Evolutionary conservation across 2,329 filamentous ascomycete species (phyloP), one percentile per base, ranked within the genome.

Genomic region (Xylaria sp.): DNA sequence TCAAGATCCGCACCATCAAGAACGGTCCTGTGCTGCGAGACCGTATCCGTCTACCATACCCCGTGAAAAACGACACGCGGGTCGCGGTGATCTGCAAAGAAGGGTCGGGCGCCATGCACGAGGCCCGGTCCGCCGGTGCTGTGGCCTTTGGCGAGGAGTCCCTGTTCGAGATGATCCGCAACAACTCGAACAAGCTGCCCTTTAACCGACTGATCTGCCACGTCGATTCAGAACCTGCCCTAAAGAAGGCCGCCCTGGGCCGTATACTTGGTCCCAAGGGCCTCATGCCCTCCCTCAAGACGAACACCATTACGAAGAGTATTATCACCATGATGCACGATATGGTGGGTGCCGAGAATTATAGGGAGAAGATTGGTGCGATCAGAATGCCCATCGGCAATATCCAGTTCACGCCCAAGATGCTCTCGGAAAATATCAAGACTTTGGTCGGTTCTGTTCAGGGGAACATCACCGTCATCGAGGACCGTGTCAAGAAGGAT

Each of bases 121-220:
- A 93, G 60, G 96, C 97, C 3, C 86, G 86, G 40, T 86, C 88
- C 10, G 92, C 92, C 0, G 97, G 96, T 63, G 97, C 96, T 17
- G 86, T 90, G 0, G 84, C 95, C 4, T 93, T 94, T 0, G 96
- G 96, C 70, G 92, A 97, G 78, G 92, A 97, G 48, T 88, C 90
- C 2, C 85, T 99, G 4, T 97, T 99, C 78, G 89, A 93, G 62
- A 85, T 89, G 61, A 90, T 99, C 70, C 86, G 84, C 71, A 80
- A 72, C 87, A 90, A 78, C 84, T 28, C 87, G 58, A 94, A 92
- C 49, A 88, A 89, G 46, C 91, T 98, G 72, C 88, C 93, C 31
- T 99, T 98, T 79, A 96, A 98, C 79, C 87, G 93, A 64, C 92
- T 94, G 71, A 89, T 99, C 74, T 97, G 93, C 82, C 94, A 97